phyloP scores from a whole-genome alignment of 345 rosid species.

The Nasturtium officinale region DNA sequence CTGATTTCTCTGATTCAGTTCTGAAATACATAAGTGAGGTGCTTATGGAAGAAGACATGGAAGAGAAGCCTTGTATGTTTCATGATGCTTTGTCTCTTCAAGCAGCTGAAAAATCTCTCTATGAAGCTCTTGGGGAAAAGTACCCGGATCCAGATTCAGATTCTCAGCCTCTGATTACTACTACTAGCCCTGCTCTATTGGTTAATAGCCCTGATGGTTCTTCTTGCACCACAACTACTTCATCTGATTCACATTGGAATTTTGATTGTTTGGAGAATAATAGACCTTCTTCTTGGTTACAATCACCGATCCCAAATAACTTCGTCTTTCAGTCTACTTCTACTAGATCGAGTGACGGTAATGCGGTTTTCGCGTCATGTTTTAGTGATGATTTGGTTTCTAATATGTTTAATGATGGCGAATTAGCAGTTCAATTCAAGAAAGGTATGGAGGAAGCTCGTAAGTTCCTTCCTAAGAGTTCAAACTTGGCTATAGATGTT shows the following conservation, averaged over 20 bases:
- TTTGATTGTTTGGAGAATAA: slow-evolving; percentile 48
- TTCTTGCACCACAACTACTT: slow-evolving; percentile 40
- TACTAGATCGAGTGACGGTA: slow-evolving; percentile 17
- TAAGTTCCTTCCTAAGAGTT: slow-evolving; percentile 64
- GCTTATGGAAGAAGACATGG: slow-evolving; percentile 79
- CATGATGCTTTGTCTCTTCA: slow-evolving; percentile 69
- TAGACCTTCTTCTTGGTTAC: slow-evolving; percentile 39
- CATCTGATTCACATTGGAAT: slow-evolving; percentile 48
- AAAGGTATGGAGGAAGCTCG: slow-evolving; percentile 80
- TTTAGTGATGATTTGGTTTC: slow-evolving; percentile 47
- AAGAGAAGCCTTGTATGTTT: slow-evolving; percentile 59
- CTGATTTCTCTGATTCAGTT: slow-evolving; percentile 60
- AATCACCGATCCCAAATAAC: slow-evolving; percentile 43
- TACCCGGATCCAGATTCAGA: slow-evolving; percentile 47
- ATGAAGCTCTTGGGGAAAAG: slow-evolving; percentile 63
- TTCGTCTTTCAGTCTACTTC: slow-evolving; percentile 56
- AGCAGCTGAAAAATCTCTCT: slow-evolving; percentile 73
- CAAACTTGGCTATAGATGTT: slow-evolving; percentile 49
- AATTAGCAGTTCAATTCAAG: slow-evolving; percentile 56
- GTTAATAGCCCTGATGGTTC: slow-evolving; percentile 43
- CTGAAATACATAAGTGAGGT: slow-evolving; percentile 67
- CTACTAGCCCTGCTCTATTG: slow-evolving; percentile 46
- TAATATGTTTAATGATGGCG: slow-evolving; percentile 44
- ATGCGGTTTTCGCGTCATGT: slow-evolving; percentile 41
- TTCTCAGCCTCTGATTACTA: slow-evolving; percentile 25